Evolutionary conservation across 768 basidiomycete genomes (phyloP).

Genomic region (Russula olivacea): DNA sequence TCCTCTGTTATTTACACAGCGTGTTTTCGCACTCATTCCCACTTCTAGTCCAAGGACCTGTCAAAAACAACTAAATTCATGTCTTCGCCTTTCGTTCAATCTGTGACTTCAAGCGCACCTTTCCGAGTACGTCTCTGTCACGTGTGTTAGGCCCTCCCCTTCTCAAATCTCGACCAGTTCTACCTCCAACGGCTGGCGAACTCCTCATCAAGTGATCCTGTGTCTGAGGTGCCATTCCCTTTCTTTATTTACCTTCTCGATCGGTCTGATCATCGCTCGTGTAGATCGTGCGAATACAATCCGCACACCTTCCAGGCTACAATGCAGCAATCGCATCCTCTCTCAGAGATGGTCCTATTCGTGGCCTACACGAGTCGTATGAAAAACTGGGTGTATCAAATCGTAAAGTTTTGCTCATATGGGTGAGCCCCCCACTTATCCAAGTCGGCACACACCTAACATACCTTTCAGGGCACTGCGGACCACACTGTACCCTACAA

Average conservation of each 20-base stretch:
- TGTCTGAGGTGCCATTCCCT: conserved; percentile 29
- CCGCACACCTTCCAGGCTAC: conserved; percentile 67
- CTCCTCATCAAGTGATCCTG: conserved; percentile 29
- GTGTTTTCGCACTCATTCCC: background rate
- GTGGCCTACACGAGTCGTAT: conserved; percentile 54
- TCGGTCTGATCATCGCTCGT: background rate
- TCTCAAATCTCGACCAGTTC: conserved; percentile 25
- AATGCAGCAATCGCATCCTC: conserved; percentile 75
- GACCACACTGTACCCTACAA: conserved; percentile 52
- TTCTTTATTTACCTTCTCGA: background rate
- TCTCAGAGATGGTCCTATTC: conserved; percentile 64
- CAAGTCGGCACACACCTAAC: background rate
- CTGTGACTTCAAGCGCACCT: conserved; percentile 54
- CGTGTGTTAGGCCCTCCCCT: background rate
- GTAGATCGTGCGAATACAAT: conserved; percentile 71
- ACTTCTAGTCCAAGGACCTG: conserved; percentile 50
- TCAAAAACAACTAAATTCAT: conserved; percentile 73
- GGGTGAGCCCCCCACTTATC: conserved; percentile 40
- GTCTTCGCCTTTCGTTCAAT: conserved; percentile 70
- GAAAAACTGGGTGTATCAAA: conserved; percentile 42
- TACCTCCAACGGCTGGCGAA: conserved; percentile 34
- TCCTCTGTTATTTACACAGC: background rate
- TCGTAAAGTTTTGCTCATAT: conserved; percentile 55
- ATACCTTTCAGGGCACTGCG: conserved; percentile 44
- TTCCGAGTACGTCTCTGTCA: conserved; percentile 43